Base-by-base conservation (phyloP, 805 yeast genomes). In the Saccharomycopsis sp. region DNA sequence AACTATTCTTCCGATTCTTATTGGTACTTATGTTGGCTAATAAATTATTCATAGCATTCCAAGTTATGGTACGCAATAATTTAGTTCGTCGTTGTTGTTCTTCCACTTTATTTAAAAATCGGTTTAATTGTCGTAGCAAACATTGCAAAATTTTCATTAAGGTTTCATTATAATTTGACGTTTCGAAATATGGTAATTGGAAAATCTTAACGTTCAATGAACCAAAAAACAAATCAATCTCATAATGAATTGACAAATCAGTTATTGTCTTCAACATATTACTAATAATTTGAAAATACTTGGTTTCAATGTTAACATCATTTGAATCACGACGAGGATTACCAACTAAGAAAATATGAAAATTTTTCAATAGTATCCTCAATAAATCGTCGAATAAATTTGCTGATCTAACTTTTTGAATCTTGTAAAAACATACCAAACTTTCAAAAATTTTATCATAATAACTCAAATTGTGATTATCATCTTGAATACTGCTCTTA, bases 371-470 rank as follows among this genome's bases (percentile, higher is more conserved):
- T 4, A 45, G 20, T 2, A 44, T 38, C 17, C n/a, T 22, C 19
- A 45, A 22, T 26, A 44, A 41, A 5, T 48, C 46, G 20, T 41
- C 43, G 32, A 48, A 48, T 8, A 48, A 14, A 9, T 28, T 20
- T 7, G 9, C 20, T 14, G 34, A 31, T 11, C 24, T 32, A 20
- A 31, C 14, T 20, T 29, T 26, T 26, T 44, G 44, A 4, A 39
- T 8, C 14, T 24, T 27, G 21, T 33, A 44, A 16, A 34, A 45
- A 27, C 44, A 41, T 6, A 20, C 32, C 23, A 45, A 21, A 5
- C 48, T 38, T 27, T 47, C 45, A 43, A 47, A 44, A n/a, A 43
- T 49, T 22, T 47, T 47, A 31, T 47, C 44, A 22, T 38, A 48
- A 31, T 45, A 38, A 3, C 34, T 32, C 16, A 45, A 38, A 21